Conservation (phyloP, 805 yeast species). For the Kregervanrija delftensis region DNA sequence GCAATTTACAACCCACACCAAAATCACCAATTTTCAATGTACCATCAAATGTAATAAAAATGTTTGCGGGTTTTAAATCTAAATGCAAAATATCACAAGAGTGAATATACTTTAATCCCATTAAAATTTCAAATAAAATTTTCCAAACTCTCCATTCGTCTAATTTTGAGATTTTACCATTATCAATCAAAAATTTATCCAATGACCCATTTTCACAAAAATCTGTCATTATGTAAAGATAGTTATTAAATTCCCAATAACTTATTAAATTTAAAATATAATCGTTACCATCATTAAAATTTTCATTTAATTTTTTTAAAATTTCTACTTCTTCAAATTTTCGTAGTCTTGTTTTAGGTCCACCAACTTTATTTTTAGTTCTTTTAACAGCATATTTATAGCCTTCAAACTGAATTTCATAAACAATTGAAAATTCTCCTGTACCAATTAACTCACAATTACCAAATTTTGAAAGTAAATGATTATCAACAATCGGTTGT, state of each 20-base stretch:
- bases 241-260: conserved; percentile 75
- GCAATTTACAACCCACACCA: conserved; percentile 84
- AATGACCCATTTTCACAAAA: conserved; percentile 89
- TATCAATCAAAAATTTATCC: conserved; percentile 71
- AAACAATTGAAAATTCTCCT: conserved; percentile 90
- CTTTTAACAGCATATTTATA: conserved; percentile 83
- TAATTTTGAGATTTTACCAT: conserved; percentile 65
- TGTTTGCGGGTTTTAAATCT: conserved; percentile 93
- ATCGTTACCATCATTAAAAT: conserved; percentile 32
- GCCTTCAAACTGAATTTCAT: conserved; percentile 63
- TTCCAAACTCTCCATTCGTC: conserved; percentile 99
- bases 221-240: conserved; percentile 88
- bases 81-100: conserved; percentile 70
- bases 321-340: conserved; percentile 74
- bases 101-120: conserved; percentile 79
- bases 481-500: conserved; percentile 29
- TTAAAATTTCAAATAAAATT: conserved; percentile 73
- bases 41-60: conserved; percentile 92
- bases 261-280: conserved; percentile 75
- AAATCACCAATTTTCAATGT: conserved; percentile 91
- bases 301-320: conserved; percentile 29
- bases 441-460: conserved; percentile 67
- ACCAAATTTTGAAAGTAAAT: conserved; percentile 45
- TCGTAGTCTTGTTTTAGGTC: conserved; percentile 53
- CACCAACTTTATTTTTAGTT: conserved; percentile 57